phyloP scores from a whole-genome alignment of 1,284 basidiomycete genomes.

The Fomitopsis palustris region DNA sequence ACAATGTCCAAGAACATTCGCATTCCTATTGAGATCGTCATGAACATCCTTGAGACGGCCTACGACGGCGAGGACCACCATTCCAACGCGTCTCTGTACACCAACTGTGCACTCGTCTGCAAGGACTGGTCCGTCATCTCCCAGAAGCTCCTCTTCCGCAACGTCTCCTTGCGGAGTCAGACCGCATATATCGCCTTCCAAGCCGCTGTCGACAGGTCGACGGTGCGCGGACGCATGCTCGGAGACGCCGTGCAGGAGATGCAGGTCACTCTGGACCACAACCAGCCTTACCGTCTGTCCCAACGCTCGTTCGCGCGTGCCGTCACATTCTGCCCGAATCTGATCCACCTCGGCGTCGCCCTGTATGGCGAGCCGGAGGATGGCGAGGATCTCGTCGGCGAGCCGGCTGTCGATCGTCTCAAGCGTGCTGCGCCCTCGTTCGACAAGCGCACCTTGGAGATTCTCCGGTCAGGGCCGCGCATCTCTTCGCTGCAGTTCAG shows the following conservation, averaged over 20 bases:
- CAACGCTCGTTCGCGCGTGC: slow-evolving; percentile 54
- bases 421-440: slow-evolving; percentile 51
- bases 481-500: slow-evolving; percentile 57
- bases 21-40: slow-evolving; percentile 60
- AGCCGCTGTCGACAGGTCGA: slow-evolving; percentile 43
- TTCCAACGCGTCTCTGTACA: slow-evolving; percentile 41
- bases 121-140: slow-evolving; percentile 56
- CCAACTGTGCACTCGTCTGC: slow-evolving; percentile 57
- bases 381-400: slow-evolving; percentile 43
- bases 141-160: slow-evolving; percentile 61
- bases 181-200: slow-evolving; percentile 51
- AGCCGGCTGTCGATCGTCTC: slow-evolving; percentile 44
- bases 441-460: slow-evolving; percentile 46
- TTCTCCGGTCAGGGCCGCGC: slow-evolving; percentile 49
- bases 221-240: slow-evolving; percentile 45
- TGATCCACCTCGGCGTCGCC: slow-evolving; percentile 51
- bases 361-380: slow-evolving; percentile 54
- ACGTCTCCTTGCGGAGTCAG: slow-evolving; percentile 50
- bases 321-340: slow-evolving; percentile 53
- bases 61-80: slow-evolving; percentile 37
- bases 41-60: slow-evolving; percentile 57
- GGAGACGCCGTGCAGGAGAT: slow-evolving; percentile 50
- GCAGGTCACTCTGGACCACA: slow-evolving; percentile 57
- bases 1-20: slow-evolving; percentile 10
- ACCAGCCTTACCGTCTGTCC: slow-evolving; percentile 56